A percentile compares a stretch with the other conserved stretches of the same genome.
Conservation (phyloP, 805 yeast genomes). For the Saturnispora sanitii region DNA sequence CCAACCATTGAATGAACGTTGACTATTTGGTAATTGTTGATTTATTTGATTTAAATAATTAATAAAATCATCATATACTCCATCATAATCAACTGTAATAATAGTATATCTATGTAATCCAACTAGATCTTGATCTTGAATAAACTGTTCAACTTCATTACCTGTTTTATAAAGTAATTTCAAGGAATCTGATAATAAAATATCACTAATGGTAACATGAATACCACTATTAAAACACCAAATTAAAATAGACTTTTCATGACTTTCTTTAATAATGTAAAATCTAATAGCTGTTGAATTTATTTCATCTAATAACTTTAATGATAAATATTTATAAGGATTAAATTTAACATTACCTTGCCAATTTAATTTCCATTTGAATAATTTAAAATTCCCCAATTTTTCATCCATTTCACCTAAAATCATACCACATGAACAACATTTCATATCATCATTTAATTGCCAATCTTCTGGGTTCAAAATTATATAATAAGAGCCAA, state of each 20-base stretch:
- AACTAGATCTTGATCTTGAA: constrained; percentile 16
- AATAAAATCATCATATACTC: constrained; percentile 26
- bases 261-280: constrained; percentile 20
- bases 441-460: constrained; percentile 18
- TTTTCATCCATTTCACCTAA: constrained; percentile 34
- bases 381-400: constrained; percentile 29
- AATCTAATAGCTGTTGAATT: constrained; percentile 33
- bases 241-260: constrained; percentile 17
- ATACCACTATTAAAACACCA: constrained; percentile 47
- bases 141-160: constrained; percentile 8
- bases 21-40: constrained; percentile 26
- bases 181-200: constrained; percentile 23
- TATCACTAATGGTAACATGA: constrained; percentile 5
- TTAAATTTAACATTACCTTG: constrained; percentile 23
- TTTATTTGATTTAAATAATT: constrained; percentile 23
- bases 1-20: constrained; percentile 23
- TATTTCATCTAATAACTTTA: constrained; percentile 33
- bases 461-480: constrained; percentile 23
- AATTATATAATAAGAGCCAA: constrained; percentile 50
- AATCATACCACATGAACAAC: constrained; percentile 28
- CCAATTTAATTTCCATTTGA: constrained; percentile 49
- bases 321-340: constrained; percentile 31
- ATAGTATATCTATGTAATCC: constrained; percentile 11
- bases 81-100: constrained; percentile 29
- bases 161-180: constrained; percentile 33